phyloP scores from a whole-genome alignment of 495 filamentous ascomycete species.

The Hyaloscypha finlandica region DNA sequence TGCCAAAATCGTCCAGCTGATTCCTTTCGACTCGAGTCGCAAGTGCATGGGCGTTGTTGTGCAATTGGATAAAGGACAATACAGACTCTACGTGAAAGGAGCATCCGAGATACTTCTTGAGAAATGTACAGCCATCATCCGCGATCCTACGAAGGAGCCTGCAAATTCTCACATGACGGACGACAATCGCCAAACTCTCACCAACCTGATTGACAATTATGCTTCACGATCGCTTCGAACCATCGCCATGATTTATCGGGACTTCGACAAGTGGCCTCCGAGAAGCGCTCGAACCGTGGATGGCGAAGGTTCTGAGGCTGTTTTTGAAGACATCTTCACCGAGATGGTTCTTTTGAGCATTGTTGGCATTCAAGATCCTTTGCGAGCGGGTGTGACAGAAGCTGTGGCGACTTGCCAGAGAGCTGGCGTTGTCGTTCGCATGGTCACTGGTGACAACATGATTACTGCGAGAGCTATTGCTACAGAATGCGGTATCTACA shows the following conservation, averaged over 20 bases:
- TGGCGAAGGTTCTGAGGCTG: constrained; percentile 67
- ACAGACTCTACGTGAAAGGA: constrained; percentile 79
- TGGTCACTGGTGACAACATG: constrained; percentile 90
- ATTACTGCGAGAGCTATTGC: constrained; percentile 83
- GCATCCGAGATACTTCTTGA: constrained; percentile 84
- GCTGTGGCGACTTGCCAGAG: constrained; percentile 73
- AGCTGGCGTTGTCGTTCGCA: constrained; percentile 82
- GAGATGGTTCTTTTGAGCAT: constrained; percentile 77
- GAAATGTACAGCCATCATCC: constrained; percentile 71
- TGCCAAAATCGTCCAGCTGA: constrained; percentile 67
- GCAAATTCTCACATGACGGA: constrained; percentile 55
- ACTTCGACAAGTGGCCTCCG: constrained; percentile 90
- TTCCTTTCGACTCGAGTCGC: constrained; percentile 82
- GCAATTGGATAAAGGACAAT: constrained; percentile 62
- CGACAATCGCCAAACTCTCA: constrained; percentile 60
- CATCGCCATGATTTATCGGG: constrained; percentile 82
- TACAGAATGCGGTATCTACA: constrained; percentile 79
- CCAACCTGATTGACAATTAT: constrained; percentile 70
- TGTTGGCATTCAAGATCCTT: constrained; percentile 86
- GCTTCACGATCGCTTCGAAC: constrained; percentile 82
- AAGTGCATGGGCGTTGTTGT: constrained; percentile 90
- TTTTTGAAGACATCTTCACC: constrained; percentile 78
- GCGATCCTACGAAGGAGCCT: constrained; percentile 65
- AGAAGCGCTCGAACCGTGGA: constrained; percentile 63
- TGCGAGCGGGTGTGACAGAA: constrained; percentile 75